phyloP scores from a whole-genome alignment of 169 alveolate species.

The Plasmodium vinckei region DNA sequence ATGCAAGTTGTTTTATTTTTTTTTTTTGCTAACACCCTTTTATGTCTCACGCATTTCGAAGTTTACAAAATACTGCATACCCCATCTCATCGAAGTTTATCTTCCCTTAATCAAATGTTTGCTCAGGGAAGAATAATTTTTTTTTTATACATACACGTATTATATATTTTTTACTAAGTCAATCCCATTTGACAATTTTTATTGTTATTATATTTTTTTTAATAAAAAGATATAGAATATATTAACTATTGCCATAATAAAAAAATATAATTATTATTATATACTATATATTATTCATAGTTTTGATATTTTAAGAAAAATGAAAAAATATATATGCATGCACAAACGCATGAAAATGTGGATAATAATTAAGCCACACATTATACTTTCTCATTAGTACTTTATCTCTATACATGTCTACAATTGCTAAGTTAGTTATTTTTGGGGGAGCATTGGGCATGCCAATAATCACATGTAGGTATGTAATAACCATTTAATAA shows the following conservation, averaged over 20 bases:
- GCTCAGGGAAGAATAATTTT: background rate
- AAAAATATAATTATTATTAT: too few relatives aligned
- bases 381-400: too few relatives aligned
- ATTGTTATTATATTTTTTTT: background rate
- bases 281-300: background rate
- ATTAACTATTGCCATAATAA: too few relatives aligned
- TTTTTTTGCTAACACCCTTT: too few relatives aligned
- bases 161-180: background rate
- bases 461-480: slow-evolving; percentile 3
- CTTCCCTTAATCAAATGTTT: background rate
- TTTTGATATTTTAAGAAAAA: background rate
- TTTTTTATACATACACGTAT: background rate
- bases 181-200: background rate
- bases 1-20: background rate
- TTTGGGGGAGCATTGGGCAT: too few relatives aligned
- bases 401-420: too few relatives aligned
- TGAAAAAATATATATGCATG: too few relatives aligned
- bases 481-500: slow-evolving; percentile 44
- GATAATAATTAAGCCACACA: too few relatives aligned
- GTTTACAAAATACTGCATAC: background rate
- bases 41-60: too few relatives aligned
- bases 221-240: background rate
- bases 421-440: too few relatives aligned
- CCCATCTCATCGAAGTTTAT: background rate
- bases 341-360: too few relatives aligned